phyloP scores from a whole-genome alignment of 768 basidiomycete species.

The Porpolomopsis calyptriformis region DNA sequence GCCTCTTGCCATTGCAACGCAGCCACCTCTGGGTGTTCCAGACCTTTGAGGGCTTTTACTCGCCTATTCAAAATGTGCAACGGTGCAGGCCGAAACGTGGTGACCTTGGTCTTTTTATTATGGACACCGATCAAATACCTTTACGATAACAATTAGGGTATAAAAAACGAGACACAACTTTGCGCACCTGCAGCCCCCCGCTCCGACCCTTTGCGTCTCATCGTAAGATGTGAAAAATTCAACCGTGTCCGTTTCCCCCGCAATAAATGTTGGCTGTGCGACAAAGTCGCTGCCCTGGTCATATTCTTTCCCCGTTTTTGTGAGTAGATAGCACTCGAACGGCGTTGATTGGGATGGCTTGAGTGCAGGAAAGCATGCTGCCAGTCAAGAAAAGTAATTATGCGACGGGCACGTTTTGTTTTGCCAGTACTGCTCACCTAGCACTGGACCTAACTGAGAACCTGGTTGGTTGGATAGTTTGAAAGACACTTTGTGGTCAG shows the following conservation, averaged over 20 bases:
- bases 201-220: constrained; percentile 32
- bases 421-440: constrained; percentile 9
- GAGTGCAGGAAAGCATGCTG: constrained; percentile 58
- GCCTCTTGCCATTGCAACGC: constrained; percentile 49
- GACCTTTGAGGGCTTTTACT: constrained; percentile 76
- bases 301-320: constrained; percentile 24
- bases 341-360: constrained; percentile 45
- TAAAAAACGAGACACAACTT: constrained; percentile 6
- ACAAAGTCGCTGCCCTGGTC: constrained; percentile 10
- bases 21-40: constrained; percentile 38
- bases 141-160: not conserved
- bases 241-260: constrained; percentile 74
- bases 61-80: constrained; percentile 59
- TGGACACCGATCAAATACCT: constrained; percentile 82
- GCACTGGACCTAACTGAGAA: constrained; percentile 8
- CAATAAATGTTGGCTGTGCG: constrained; percentile 40
- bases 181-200: constrained; percentile 60
- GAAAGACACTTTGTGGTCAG: constrained; percentile 8
- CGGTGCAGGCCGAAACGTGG: constrained; percentile 59
- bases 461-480: constrained; percentile 6
- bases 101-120: constrained; percentile 62
- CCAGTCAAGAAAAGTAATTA: not conserved
- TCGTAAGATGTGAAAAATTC: constrained; percentile 63
- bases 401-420: not conserved
- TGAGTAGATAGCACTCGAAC: constrained; percentile 50